Evolutionary conservation across 371 early-diverging fungal genomes (phyloP), one percentile per base, ranked within the genome.

Genomic region (Apophysomyces variabilis): DNA sequence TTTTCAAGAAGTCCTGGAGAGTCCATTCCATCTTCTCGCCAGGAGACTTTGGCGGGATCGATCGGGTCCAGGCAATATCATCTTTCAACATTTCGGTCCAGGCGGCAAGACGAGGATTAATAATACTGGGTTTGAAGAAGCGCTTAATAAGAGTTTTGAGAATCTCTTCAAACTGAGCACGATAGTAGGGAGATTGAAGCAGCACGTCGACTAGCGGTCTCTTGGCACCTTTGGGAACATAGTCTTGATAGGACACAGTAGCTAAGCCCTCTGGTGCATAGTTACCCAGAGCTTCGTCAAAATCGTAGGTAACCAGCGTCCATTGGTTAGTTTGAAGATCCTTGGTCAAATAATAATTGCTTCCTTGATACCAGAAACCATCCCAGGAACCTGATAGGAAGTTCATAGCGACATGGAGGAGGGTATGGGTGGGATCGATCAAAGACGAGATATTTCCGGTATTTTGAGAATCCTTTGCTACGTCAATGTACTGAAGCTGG

Each of bases 201-300:
- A 84, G 64, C n/a, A 60, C 45, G 50, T 82, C 47, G 57, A 81
- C 68, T 41, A 82, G 45, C 64, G 81, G 66, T 61, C 86, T 36
- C 57, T 63, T 14, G n/a, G 72, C 67, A 62, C 68, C 62, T 26
- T 65, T 57, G 58, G 75, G 66, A 61, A 79, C 38, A 60, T 71
- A 79, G 54, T 67, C 67, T 36, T 72, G 70, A 41, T 79, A 83
- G 7, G 77, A 69, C 1, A 67, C 71, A 35, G 74, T 75, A 60
- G 69, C 69, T 39, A 83, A 68, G 59, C 73, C 72, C 4, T 69
- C 75, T 14, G 65, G 39, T 9, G 69, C 73, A 44, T 80, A 81
- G 58, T 73, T 70, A 14, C 85, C 85, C 39, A 83, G 79, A 0
- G 80, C 80, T 66, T 84, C 85, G 39, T 86, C 86, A 68, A 84